These are phyloP conservation scores for Sarocladiaceae sp. DNA, from an alignment of 2,329 filamentous ascomycete species.

Conservation along the genomic window DNA sequence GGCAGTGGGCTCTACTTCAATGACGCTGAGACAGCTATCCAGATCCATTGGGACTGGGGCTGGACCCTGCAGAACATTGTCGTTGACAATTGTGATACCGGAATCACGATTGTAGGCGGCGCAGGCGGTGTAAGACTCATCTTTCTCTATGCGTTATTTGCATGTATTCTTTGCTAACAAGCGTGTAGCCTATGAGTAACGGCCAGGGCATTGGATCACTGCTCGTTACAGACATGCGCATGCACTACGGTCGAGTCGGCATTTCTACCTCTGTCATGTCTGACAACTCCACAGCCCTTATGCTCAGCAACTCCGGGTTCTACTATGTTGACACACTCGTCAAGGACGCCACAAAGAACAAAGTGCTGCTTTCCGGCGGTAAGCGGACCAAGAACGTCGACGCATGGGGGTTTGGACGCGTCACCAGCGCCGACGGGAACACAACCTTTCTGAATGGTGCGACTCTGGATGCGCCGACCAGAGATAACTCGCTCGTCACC, in stretches of 20 bases:
- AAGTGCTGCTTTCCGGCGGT: conserved; percentile 12
- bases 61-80: conserved; percentile 65
- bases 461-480: too few species aligned
- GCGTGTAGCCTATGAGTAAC: conserved; percentile 6
- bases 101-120: conserved; percentile 37
- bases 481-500: too few species aligned
- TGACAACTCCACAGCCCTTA: conserved; percentile 13
- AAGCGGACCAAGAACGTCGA: too few species aligned
- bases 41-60: conserved; percentile 68
- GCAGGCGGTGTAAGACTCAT: conserved; percentile 11
- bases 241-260: neutral
- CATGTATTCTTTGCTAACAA: neutral
- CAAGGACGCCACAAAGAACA: neutral
- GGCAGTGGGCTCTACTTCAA: conserved; percentile 58
- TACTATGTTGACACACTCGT: conserved; percentile 12
- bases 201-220: conserved; percentile 16
- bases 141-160: neutral
- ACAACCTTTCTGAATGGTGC: conserved; percentile 12
- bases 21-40: conserved; percentile 57
- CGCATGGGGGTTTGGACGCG: too few species aligned
- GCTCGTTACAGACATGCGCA: conserved; percentile 12
- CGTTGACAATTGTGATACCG: conserved; percentile 55
- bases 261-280: conserved; percentile 10
- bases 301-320: conserved; percentile 13
- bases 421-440: too few species aligned